Evolutionary conservation across 2,329 filamentous ascomycete species (phyloP), one percentile per base, ranked within the genome.

Genomic region (Aspergillus sp.): DNA sequence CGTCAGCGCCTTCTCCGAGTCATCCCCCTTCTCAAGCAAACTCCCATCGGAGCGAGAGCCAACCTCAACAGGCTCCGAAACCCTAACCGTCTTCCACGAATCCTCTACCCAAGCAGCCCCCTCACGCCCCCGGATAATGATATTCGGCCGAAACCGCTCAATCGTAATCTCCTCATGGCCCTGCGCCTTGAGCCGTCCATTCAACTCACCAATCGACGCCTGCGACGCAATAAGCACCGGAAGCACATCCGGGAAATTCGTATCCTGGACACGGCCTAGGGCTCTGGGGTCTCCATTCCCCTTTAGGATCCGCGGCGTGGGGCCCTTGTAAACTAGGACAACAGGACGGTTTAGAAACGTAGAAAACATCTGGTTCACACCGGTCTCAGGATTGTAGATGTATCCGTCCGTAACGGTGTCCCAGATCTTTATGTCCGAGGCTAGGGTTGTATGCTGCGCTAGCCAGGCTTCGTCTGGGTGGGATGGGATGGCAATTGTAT

Each of bases 71-170:
- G 33, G 11, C n/a, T 15, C 3, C 19, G 47, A 44, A 42, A 75
- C 67, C 9, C 80, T 75, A 0, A 88, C 73, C 3, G 79, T 77
- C 72, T 86, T 87, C 86, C 86, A 88, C 15, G 77, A 77, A 68
- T 88, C 86, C 67, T 88, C 86, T 39, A 78, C 78, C 86, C 86
- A 88, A 0, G 86, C 79, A 53, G 75, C 37, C 7, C 40, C 54
- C 20, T 30, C 73, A 40, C 75, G 73, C 1, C 85, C 85, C 13
- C 75, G 73, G 44, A 88, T 78, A 20, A 88, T 77, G 55, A 88
- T 84, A 68, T 88, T 88, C 1, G 86, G 84, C 17, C 86, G 74
- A 68, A 88, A 88, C 2, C 85, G 80, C 67, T 87, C 85, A 56
- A 87, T 82, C 0, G 77, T 82, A 34, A 86, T 79, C n/a, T 77